These are phyloP conservation scores for Insectozyma bohioensis DNA, from an alignment of 1,139 yeast genomes.

Conservation along the genomic window DNA sequence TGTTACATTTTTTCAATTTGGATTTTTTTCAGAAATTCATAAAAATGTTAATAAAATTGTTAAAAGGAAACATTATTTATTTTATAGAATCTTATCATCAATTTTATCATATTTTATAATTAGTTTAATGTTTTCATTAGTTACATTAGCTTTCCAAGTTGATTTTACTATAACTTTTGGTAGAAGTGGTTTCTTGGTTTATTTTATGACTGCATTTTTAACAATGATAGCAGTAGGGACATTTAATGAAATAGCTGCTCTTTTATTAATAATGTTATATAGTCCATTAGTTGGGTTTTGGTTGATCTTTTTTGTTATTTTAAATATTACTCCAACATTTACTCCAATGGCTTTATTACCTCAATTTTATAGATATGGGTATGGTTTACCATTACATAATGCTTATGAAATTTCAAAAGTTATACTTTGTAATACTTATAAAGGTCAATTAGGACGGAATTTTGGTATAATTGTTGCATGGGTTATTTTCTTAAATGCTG, in stretches of 20 bases:
- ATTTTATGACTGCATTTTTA: slow-evolving; percentile 43
- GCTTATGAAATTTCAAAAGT: slow-evolving; percentile 39
- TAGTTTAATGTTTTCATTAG: slow-evolving; percentile 39
- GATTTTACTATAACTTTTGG: slow-evolving; percentile 42
- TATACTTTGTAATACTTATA: slow-evolving; percentile 35
- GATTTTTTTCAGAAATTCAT: slow-evolving; percentile 58
- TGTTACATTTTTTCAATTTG: slow-evolving; percentile 59
- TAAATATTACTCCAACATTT: slow-evolving; percentile 39
- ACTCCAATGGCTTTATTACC: slow-evolving; percentile 37
- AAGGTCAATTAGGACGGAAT: slow-evolving; percentile 38
- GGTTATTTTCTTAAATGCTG: slow-evolving; percentile 25
- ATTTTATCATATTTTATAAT: slow-evolving; percentile 32
- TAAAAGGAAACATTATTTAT: slow-evolving; percentile 27
- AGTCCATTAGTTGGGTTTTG: slow-evolving; percentile 47
- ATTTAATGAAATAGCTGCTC: slow-evolving; percentile 39
- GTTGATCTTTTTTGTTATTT: slow-evolving; percentile 42
- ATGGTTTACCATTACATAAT: slow-evolving; percentile 39
- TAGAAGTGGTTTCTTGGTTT: slow-evolving; percentile 40
- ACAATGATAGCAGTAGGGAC: slow-evolving; percentile 48
- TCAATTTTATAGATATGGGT: slow-evolving; percentile 36
- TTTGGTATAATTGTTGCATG: slow-evolving; percentile 36
- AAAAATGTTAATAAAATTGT: slow-evolving; percentile 37
- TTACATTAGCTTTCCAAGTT: slow-evolving; percentile 44
- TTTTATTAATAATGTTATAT: slow-evolving; percentile 28
- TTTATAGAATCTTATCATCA: slow-evolving; percentile 32